Percentiles rank a stretch among this genome's conserved stretches.
phyloP scores from a whole-genome alignment of 108 stramenopile species.

The Conticribra guillardii region DNA sequence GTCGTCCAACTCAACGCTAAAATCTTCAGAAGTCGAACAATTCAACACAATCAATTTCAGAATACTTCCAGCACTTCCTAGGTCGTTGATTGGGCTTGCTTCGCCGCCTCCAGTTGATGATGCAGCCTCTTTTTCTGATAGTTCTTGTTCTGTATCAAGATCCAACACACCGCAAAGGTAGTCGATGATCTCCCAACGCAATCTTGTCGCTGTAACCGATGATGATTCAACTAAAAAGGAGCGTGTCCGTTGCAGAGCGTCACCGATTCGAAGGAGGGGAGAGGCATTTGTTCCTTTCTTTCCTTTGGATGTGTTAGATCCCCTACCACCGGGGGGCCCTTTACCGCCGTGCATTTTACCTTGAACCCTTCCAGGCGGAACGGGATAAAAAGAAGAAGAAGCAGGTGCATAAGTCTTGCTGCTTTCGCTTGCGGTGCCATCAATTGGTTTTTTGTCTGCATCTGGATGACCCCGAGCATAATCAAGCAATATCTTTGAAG shows the following conservation, averaged over 20 bases:
- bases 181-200: conserved; percentile 81
- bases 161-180: conserved; percentile 83
- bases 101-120: conserved; percentile 54
- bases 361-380: conserved; percentile 38
- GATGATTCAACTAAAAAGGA: conserved; percentile 80
- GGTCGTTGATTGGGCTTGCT: conserved; percentile 70
- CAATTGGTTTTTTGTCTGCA: conserved; percentile 5
- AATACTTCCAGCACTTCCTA: conserved; percentile 85
- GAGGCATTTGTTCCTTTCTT: conserved; percentile 48
- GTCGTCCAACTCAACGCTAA: conserved; percentile 29
- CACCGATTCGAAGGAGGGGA: conserved; percentile 67
- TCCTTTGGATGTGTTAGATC: neutral
- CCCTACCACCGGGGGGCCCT: conserved; percentile 10
- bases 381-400: conserved; percentile 33
- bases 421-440: neutral
- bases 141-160: conserved; percentile 81
- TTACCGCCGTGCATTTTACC: conserved; percentile 15
- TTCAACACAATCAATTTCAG: conserved; percentile 84
- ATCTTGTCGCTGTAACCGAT: conserved; percentile 68
- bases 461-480: conserved; percentile 66
- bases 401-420: neutral
- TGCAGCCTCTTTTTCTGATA: conserved; percentile 78
- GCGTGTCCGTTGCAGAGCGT: conserved; percentile 79
- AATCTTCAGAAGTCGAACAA: conserved; percentile 66
- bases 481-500: conserved; percentile 77